Base-by-base conservation (phyloP, 495 filamentous ascomycete genomes). In the Amniculicola lignicola region DNA sequence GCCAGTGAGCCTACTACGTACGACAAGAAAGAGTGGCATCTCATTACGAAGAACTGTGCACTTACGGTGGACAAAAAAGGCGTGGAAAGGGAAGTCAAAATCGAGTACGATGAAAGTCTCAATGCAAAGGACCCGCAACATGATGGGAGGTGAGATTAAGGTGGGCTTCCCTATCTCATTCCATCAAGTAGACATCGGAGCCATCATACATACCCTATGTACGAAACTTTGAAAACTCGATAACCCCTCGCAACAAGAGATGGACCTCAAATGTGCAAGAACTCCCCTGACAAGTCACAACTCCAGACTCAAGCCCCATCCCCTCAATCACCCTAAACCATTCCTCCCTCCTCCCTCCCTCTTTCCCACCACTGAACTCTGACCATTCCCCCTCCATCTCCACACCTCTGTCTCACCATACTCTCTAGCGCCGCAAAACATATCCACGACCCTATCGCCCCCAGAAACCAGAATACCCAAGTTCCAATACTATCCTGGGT, bases 1-100 rank as follows among this genome's bases (percentile, higher is more conserved):
- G 74, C 75, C 14, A 76, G 74, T 51, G 76, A 79, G 63, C 77
- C 76, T 18, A 73, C 68, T 5, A 79, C 77, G 28, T 76, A 75
- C 52, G 67, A 74, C 23, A 48, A 65, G 31, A 62, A 65, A 29
- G 74, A 79, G 39, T 79, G 76, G 77, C 59, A 69, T 48, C 58
- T 78, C 50, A 73, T 79, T 35, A 62, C 62, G 19, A 69, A 67
- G 64, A 79, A 79, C 57, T 48, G 51, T 23, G 51, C 57, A 4
- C 42, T 74, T 14, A 46, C 56, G 18, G 71, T 64, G 9, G 61
- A 68, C 41, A 59, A 60, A 31, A 31, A 58, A 25, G 66, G 66
- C 21, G 33, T 54, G 14, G 63, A 66, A 59, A 66, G 54, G 2
- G 54, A 66, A 42, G 43, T 58, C 2, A 44, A 46, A 21, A 51